These are phyloP conservation scores for Aspergillus pseudonomiae DNA, from an alignment of 2,329 filamentous ascomycete genomes.

Conservation along the genomic window DNA sequence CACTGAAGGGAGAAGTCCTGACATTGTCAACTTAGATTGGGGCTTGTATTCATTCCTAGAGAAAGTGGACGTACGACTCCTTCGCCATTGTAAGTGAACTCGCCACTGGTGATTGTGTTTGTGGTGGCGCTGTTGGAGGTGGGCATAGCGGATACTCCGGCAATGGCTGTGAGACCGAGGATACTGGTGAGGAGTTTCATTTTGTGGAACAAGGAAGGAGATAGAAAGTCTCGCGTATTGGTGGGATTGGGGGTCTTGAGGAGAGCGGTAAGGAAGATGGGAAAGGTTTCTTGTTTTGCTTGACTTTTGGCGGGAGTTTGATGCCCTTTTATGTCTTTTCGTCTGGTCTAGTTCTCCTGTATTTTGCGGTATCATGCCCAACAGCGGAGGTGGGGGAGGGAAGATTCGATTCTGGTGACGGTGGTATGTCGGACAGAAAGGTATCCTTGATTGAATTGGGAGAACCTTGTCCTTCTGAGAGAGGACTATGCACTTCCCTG, in stretches of 20 bases:
- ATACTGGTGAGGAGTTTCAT: neutral
- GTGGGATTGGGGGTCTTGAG: too few relatives aligned
- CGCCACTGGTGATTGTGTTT: neutral
- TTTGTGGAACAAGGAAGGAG: neutral
- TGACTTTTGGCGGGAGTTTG: neutral
- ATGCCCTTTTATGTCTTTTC: neutral
- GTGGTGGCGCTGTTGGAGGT: neutral
- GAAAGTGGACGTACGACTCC: neutral
- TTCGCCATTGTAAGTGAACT: neutral
- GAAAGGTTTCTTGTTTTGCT: neutral
- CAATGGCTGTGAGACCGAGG: neutral
- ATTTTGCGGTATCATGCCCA: too few relatives aligned
- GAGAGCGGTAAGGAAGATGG: neutral
- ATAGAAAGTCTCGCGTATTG: too few relatives aligned
- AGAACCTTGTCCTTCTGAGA: neutral
- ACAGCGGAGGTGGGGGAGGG: neutral
- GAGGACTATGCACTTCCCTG: neutral
- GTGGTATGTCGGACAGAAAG: neutral
- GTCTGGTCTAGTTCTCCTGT: too few relatives aligned
- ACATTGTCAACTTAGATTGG: too few relatives aligned
- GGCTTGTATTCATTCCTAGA: too few relatives aligned
- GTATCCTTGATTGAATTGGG: neutral
- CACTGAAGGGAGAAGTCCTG: neutral
- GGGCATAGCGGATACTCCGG: neutral
- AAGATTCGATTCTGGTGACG: neutral